phyloP scores from a whole-genome alignment of 225 moss, liverwort and hornwort genomes.

The Polytrichum formosum region DNA sequence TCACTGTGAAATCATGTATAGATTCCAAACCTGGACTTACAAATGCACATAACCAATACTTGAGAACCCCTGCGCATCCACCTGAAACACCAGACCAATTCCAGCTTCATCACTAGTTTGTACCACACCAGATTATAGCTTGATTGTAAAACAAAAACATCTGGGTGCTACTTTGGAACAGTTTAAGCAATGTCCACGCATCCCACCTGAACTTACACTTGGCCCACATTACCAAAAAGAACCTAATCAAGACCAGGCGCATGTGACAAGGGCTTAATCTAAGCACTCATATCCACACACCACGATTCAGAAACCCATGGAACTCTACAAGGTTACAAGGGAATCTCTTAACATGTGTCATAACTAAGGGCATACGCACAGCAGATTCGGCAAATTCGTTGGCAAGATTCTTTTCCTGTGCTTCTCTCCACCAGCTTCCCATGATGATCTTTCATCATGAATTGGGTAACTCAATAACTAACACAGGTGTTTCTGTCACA shows the following conservation, averaged over 20 bases:
- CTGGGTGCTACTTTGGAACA: background rate
- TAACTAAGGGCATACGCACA: slow-evolving; percentile 6
- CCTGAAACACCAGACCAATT: too few relatives aligned
- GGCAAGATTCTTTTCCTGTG: slow-evolving; percentile 32
- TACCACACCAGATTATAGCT: background rate
- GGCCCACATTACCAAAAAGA: background rate
- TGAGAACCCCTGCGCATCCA: too few relatives aligned
- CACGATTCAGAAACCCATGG: slow-evolving; percentile 12
- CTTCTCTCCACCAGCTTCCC: slow-evolving; percentile 19
- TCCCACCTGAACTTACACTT: background rate
- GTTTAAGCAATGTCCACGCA: background rate
- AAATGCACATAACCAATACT: too few relatives aligned
- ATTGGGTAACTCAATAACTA: too few relatives aligned
- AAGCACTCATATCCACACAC: slow-evolving; percentile 24
- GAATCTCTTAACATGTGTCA: background rate
- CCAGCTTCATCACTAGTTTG: too few relatives aligned
- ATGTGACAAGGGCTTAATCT: slow-evolving; percentile 17
- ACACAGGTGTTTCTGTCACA: slow-evolving; percentile 27
- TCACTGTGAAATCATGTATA: too few relatives aligned
- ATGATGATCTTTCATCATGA: too few relatives aligned
- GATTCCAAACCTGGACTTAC: too few relatives aligned
- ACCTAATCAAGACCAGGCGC: slow-evolving; percentile 9
- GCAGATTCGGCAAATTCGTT: slow-evolving; percentile 27
- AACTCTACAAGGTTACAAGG: slow-evolving; percentile 26
- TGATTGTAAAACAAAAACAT: background rate